Base-by-base conservation (phyloP, 768 basidiomycete species). In the Amyloporia xantha region DNA sequence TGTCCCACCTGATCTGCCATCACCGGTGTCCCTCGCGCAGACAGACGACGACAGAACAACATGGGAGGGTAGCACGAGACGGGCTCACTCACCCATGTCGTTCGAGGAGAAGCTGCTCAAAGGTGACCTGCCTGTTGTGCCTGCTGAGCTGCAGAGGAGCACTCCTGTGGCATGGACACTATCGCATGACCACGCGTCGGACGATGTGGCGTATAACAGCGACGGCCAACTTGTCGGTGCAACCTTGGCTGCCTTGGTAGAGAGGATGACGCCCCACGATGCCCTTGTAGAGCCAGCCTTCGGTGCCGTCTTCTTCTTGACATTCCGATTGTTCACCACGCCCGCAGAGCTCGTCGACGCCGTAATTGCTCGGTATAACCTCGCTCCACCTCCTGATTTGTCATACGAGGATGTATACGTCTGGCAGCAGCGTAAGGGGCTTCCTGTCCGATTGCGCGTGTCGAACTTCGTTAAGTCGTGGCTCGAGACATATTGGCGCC, bases 211-310 rank as follows among this genome's bases (percentile, higher is more conserved):
- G 3, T 93, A 91, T 72, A 96, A 94, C 63, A 75, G 76, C 39
- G 93, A 98, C 11, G 94, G 93, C 2, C 79, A 82, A 54, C 81
- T 98, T 17, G 86, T 93, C 9, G 94, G 92, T 20, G 96, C 92
- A 2, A 92, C 91, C 3, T 72, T 99, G 52, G 76, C 76, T 15
- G 93, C 85, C 1, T 72, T 99, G 37, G 86, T 98, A n/a, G 93
- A 95, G 69, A 93, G 91, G 69, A 87, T 98, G 84, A 95, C 95
- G 17, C 92, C 94, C 4, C 91, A 96, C 61, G 91, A 92, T 61
- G 84, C 82, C 50, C 78, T 93, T 38, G 91, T 92, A 47, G 94
- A 97, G 60, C 73, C 87, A 15, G 80, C 83, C 0, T 94, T 97
- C 64, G 78, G 85, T 12, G 79, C 84, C 4, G 86, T 93, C 25